Base-by-base conservation (phyloP, 371 early-diverging fungal species). In the Mucor piriformis region DNA sequence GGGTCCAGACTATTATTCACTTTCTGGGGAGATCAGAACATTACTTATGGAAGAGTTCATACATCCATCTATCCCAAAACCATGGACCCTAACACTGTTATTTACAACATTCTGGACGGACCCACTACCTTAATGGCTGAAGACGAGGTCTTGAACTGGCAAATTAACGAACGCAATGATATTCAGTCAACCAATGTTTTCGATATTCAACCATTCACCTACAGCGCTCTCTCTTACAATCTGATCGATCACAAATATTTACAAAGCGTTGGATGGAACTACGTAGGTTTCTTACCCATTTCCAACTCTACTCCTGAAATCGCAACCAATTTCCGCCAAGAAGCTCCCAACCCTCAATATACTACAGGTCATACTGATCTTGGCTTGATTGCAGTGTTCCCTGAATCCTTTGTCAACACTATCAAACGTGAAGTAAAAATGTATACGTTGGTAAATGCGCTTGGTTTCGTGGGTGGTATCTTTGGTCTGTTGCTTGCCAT, bases 391-490 rank as follows among this genome's bases (percentile, higher is more conserved):
- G 66, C 69, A n/a, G 43, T 79, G 10, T 70, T 59, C 29, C 76
- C 76, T 10, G 20, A 62, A 4, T 37, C 44, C 3, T 79, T 61
- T 48, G 67, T 54, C 6, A 42, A 37, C 2, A 47, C 61, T 3
- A 46, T 64, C 8, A 64, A 72, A 16, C 70, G 77, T 24, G 80
- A 79, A 53, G 72, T 74, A 57, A 79, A 79, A 63, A 67, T 79
- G 69, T 79, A 76, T 42, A 76, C 75, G 2, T 50, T 79, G 6
- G 55, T 79, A n/a, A 79, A 79, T 50, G 80, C 80, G 0, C 73
- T 79, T 54, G 80, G 80, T 43, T 76, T 79, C 43, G 73, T 76
- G 6, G 80, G 80, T 61, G 80, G 80, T 64, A 64, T 79, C 46
- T 74, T 79, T 62, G 80, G 80, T 66, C 43, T 79, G 3, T 47